Evolutionary conservation across 176 grass and related monocot genomes (phyloP).

Genomic region (Hyparrhenia diplandra): DNA sequence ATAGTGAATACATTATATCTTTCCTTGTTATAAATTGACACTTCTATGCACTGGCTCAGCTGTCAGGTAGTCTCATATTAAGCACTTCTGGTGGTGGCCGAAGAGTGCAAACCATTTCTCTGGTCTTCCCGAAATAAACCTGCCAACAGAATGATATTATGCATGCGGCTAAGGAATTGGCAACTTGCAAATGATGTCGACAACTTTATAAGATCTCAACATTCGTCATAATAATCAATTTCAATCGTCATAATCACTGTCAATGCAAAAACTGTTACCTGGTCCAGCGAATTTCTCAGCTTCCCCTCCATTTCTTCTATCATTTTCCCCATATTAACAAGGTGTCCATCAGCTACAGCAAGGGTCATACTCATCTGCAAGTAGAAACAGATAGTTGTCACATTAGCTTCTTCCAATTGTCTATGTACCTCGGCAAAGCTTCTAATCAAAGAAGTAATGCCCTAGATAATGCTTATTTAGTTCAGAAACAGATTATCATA

Average conservation of each 20-base stretch:
- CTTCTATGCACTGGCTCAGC: constrained; percentile 40
- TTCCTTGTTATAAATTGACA: constrained; percentile 19
- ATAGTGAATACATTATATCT: neutral
- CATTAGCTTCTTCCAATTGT: constrained; percentile 10
- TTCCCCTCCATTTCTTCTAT: constrained; percentile 99
- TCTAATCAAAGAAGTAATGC: no score
- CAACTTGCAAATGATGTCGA: neutral
- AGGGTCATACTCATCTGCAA: constrained; percentile 81
- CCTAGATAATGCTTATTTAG: no score
- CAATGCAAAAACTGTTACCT: constrained; percentile 43
- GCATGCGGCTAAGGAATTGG: neutral
- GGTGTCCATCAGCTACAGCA: constrained; percentile 79
- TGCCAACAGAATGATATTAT: constrained; percentile 16
- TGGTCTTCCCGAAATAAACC: constrained; percentile 99
- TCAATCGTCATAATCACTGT: neutral
- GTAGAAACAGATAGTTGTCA: constrained; percentile 11
- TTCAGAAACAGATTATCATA: no score
- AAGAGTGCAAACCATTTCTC: constrained; percentile 88
- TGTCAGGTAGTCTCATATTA: constrained; percentile 63
- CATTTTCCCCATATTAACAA: constrained; percentile 99
- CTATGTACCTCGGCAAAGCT: no score
- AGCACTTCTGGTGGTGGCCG: constrained; percentile 74
- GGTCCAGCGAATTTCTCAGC: constrained; percentile 90
- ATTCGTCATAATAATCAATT: neutral
- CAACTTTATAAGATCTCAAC: neutral